Evolutionary conservation across 192 early-diverging fungal species (phyloP).

Genomic region (Globomyces pollinis-pini): DNA sequence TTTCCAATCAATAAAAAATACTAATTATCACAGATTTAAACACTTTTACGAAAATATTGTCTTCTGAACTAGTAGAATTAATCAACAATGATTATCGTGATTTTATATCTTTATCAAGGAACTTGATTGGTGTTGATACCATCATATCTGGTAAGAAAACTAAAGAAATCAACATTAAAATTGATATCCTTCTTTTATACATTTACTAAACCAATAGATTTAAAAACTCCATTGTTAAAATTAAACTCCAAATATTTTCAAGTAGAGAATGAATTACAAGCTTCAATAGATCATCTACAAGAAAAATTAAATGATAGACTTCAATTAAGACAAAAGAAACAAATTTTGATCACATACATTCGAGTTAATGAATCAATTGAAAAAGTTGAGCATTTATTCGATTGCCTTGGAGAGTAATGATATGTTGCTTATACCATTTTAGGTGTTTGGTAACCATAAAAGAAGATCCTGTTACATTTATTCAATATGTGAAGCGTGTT

Average conservation of each 20-base stretch:
- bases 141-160: neutral
- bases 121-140: neutral
- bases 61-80: neutral
- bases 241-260: neutral
- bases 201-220: too few relatives aligned
- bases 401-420: too few relatives aligned
- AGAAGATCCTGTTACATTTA: too few relatives aligned
- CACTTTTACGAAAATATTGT: too few relatives aligned
- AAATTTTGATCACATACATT: neutral
- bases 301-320: neutral
- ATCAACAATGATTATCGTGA: neutral
- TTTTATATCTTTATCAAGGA: neutral
- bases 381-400: neutral
- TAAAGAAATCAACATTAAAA: neutral
- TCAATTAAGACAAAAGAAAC: neutral
- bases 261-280: neutral
- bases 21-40: too few relatives aligned
- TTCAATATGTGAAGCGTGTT: neutral
- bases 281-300: neutral
- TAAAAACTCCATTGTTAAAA: neutral
- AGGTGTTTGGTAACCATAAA: too few relatives aligned
- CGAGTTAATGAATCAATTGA: neutral
- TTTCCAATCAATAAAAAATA: too few relatives aligned
- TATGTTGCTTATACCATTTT: too few relatives aligned
- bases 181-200: too few relatives aligned